phyloP scores from a whole-genome alignment of 2,329 filamentous ascomycete genomes.

The Zelopaecilomyces penicillatus region DNA sequence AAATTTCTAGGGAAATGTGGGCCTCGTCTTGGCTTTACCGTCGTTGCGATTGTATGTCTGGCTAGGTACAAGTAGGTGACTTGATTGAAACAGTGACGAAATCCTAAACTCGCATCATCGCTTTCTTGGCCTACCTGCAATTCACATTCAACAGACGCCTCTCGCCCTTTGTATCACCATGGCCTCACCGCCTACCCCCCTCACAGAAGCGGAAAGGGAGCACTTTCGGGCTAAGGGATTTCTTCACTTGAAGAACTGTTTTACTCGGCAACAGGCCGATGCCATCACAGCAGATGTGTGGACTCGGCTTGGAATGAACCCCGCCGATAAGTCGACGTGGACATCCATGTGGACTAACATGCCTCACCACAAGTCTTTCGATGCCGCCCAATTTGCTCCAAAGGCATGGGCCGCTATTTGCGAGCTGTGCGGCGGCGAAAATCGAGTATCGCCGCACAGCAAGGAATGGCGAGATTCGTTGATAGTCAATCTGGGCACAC shows the following conservation, averaged over 20 bases:
- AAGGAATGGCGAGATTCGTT: slow-evolving; percentile 58
- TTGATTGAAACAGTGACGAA: too few relatives aligned
- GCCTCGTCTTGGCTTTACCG: too few relatives aligned
- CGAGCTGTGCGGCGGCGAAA: slow-evolving; percentile 56
- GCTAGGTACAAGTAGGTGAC: too few relatives aligned
- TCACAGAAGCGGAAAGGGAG: slow-evolving; percentile 18
- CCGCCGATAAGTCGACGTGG: slow-evolving; percentile 58
- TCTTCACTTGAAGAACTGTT: slow-evolving; percentile 23
- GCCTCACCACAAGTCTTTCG: slow-evolving; percentile 49
- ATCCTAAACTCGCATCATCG: too few relatives aligned
- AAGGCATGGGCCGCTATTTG: slow-evolving; percentile 59
- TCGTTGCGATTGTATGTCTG: too few relatives aligned
- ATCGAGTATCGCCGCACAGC: slow-evolving; percentile 38
- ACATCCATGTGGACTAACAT: slow-evolving; percentile 54
- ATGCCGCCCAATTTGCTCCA: slow-evolving; percentile 49
- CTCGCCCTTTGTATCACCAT: neutral
- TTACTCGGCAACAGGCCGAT: slow-evolving; percentile 29
- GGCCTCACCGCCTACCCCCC: slow-evolving; percentile 20
- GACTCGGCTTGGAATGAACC: slow-evolving; percentile 57
- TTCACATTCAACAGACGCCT: too few relatives aligned
- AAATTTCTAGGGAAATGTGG: too few relatives aligned
- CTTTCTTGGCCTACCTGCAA: too few relatives aligned
- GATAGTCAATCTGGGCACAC: slow-evolving; percentile 60
- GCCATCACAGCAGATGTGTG: slow-evolving; percentile 40
- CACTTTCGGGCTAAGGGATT: slow-evolving; percentile 33